phyloP scores from a whole-genome alignment of 352 stramenopile species.

The Globisporangium solare region DNA sequence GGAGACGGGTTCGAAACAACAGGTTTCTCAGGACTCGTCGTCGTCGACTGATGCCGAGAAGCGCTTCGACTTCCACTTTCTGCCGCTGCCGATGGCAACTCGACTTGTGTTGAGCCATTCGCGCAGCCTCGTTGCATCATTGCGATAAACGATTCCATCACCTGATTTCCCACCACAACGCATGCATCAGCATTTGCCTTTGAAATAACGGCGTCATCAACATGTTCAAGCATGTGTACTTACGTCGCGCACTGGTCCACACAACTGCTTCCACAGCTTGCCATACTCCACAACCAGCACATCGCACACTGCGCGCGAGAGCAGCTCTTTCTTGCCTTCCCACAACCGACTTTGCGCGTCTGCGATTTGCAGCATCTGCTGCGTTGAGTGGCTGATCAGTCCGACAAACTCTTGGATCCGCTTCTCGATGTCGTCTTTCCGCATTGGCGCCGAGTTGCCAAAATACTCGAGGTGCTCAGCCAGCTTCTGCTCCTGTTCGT shows the following conservation, averaged over 20 bases:
- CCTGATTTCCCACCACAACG: not conserved
- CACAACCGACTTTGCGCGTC: constrained; percentile 47
- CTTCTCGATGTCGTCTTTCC: constrained; percentile 56
- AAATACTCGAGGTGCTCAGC: constrained; percentile 54
- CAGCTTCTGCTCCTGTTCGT: constrained; percentile 41
- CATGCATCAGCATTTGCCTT: too few species aligned
- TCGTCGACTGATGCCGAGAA: not conserved
- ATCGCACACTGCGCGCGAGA: constrained; percentile 28
- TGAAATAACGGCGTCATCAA: not conserved
- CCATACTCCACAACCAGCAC: constrained; percentile 41
- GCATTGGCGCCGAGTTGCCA: constrained; percentile 54
- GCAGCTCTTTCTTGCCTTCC: constrained; percentile 30
- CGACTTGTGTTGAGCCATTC: not conserved
- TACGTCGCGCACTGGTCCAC: constrained; percentile 50
- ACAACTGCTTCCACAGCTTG: constrained; percentile 38
- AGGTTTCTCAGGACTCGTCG: not conserved
- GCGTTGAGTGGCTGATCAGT: constrained; percentile 44
- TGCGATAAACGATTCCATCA: constrained; percentile 15
- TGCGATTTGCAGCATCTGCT: constrained; percentile 54
- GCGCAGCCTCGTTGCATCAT: constrained; percentile 5
- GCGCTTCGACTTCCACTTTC: not conserved
- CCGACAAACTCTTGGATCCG: constrained; percentile 61
- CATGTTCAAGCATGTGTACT: not conserved
- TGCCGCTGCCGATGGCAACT: too few species aligned
- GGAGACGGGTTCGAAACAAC: not conserved